Evolutionary conservation across 352 stramenopile genomes (phyloP), one percentile per base, ranked within the genome.

Genomic region (Pythium aquatile): DNA sequence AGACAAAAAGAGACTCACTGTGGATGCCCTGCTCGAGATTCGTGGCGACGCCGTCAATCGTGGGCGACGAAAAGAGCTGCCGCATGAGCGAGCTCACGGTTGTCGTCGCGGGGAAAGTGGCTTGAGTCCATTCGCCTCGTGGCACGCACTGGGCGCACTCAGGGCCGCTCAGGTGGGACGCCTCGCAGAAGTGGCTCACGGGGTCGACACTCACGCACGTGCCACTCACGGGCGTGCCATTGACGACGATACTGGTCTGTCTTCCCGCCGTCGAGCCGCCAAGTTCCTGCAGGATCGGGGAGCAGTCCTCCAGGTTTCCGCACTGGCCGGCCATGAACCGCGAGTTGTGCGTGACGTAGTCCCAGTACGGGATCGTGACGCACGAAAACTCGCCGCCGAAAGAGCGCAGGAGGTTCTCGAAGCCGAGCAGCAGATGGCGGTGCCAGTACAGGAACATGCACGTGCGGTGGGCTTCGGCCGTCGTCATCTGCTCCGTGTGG

Each of bases 401-500:
- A 40, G 76, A 80, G 10, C 88, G 80, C 35, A 96, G 61, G 80
- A 96, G 88, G 64, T 95, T 94, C 65, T 96, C 88, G 64, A 92
- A 96, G 5, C 75, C 88, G 16, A 94, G 70, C 13, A 96, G 66
- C 59, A 96, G 65, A 37, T 80, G 48, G 28, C 88, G 88, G 64
- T 96, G 88, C 88, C 88, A 96, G 61, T 92, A 95, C 60, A 95
- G 40, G 55, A 96, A 96, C 82, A 95, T 93, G 63, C 86, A 94
- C 66, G 85, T 95, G 49, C 82, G 78, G 65, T 96, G 88, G 17
- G 88, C 88, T 70, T 96, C 86, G 0, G 65, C 58, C 0, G 83
- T 87, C 49, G 82, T 92, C 83, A 94, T 91, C 60, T 85, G 75
- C 73, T 96, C 82, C 51, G 82, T 91, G 69, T 96, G 88, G 66